Evolutionary conservation across 257 asterid genomes (phyloP), one percentile per base, ranked within the genome.

Genomic region (Cordia subcordata): DNA sequence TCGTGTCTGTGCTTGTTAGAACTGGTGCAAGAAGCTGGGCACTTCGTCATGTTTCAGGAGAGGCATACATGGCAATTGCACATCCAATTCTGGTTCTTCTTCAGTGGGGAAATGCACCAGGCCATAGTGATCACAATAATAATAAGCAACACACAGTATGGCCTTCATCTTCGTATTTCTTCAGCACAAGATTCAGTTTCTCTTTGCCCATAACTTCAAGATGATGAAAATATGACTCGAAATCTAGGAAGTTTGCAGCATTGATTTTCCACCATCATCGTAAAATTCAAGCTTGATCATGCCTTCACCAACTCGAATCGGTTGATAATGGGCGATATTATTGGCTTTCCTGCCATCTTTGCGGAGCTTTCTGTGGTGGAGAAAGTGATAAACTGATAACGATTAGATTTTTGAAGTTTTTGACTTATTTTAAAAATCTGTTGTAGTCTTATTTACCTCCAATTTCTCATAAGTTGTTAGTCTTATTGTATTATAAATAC

Each of bases 71-170:
- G 94, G 96, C 23, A 87, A 44, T 46, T 80, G 52, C 3, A 90
- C 85, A 17, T 83, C 78, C 4, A 68, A 55, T 13, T 87, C 65
- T 0, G 83, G 87, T 0, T 77, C 67, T 0, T 79, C n/a, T 35
- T 70, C 83, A 0, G 68, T 83, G 1, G 95, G 95, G 32, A 85
- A 90, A 8, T 76, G 66, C 0, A 67, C 79, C 9, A 70, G 66
- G 0, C 55, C 53, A 8, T 83, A 60, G 14, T 49, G 49, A 19
- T 56, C n/a, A n/a, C n/a, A 83, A 53, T 90, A 87, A 44, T 85
- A 87, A 49, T 85, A 87, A n/a, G 72, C 86, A 90, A 2, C 79
- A 78, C 55, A 90, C 88, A 11, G 94, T 95, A 17, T 71, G 72
- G 3, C 87, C 95, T 35, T 27, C 13, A 22, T 73, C 85, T 11